A percentile compares a stretch with the other conserved stretches of the same genome.
These are phyloP conservation scores for Beta macrorhiza DNA, from an alignment of 179 eudicot genomes.

Conservation along the genomic window DNA sequence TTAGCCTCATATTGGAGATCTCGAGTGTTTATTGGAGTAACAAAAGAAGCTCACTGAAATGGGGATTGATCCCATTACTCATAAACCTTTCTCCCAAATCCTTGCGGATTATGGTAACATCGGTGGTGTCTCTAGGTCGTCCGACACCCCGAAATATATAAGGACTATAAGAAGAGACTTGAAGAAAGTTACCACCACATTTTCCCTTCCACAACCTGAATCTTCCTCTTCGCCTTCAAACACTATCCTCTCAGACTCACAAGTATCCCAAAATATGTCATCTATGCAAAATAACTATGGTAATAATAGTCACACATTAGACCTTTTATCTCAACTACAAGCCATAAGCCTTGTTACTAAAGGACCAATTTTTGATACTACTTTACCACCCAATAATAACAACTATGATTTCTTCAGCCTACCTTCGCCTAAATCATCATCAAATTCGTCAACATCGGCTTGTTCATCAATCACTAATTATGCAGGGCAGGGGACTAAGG, in stretches of 20 bases:
- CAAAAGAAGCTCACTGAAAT: constrained; percentile 51
- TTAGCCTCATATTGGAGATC: no score
- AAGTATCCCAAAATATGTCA: neutral
- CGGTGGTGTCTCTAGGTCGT: constrained; percentile 46
- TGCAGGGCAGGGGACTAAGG: constrained; percentile 23
- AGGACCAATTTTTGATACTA: constrained; percentile 28
- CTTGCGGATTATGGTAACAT: constrained; percentile 74
- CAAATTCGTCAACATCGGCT: constrained; percentile 27
- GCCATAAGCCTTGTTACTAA: constrained; percentile 56
- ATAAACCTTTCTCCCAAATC: constrained; percentile 83
- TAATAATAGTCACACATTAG: constrained; percentile 32
- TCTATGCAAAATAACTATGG: constrained; percentile 7
- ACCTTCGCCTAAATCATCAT: constrained; percentile 27
- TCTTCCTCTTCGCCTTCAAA: constrained; percentile 8
- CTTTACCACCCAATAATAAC: neutral
- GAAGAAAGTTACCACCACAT: constrained; percentile 27
- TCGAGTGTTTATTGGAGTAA: no score
- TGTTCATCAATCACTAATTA: constrained; percentile 28
- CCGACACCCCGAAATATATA: constrained; percentile 28
- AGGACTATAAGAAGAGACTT: constrained; percentile 39
- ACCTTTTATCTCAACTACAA: constrained; percentile 63
- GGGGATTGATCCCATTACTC: constrained; percentile 87
- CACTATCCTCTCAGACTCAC: constrained; percentile 23
- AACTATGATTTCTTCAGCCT: constrained; percentile 1
- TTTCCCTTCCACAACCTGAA: constrained; percentile 9